Percentiles rank a stretch among this genome's conserved stretches.
These are phyloP conservation scores for Mrakia hoshinonis DNA, from an alignment of 768 basidiomycete species.

Conservation along the genomic window DNA sequence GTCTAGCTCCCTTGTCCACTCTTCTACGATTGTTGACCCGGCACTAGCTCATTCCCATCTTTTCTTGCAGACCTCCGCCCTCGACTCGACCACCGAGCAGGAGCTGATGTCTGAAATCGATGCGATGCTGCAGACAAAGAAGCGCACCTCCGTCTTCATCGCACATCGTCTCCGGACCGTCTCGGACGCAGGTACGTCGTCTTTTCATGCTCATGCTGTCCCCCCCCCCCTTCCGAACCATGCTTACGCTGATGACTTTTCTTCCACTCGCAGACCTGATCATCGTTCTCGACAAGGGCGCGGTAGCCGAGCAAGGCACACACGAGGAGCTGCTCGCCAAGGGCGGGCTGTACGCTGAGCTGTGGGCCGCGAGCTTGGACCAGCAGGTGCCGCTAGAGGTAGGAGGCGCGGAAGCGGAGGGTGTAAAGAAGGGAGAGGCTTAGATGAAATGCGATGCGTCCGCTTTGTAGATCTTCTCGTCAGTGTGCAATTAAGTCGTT, in stretches of 20 bases:
- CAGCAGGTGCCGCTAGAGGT: not conserved
- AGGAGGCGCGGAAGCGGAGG: not conserved
- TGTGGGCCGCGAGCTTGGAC: conserved; percentile 34
- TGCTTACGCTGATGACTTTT: no score
- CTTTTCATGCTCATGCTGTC: conserved; percentile 22
- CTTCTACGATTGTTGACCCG: not conserved
- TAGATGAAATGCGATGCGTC: no score
- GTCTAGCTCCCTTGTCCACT: not conserved
- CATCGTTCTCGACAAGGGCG: conserved; percentile 84
- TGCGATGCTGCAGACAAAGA: conserved; percentile 59
- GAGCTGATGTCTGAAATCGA: conserved; percentile 95
- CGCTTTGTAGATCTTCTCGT: no score
- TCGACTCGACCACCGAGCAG: conserved; percentile 89
- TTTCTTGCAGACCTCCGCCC: conserved; percentile 67
- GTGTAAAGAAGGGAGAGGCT: not conserved
- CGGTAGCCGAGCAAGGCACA: conserved; percentile 84
- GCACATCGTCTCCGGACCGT: conserved; percentile 86
- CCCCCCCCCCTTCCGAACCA: conserved; percentile 30
- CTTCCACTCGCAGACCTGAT: conserved; percentile 58
- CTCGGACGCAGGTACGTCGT: conserved; percentile 66
- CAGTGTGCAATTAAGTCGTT: no score
- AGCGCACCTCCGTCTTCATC: conserved; percentile 90
- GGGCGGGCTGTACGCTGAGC: conserved; percentile 43
- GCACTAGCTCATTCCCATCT: not conserved
- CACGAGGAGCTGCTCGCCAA: conserved; percentile 72